phyloP scores from a whole-genome alignment of 306 rosid genomes.

The Ormosia semicastrata region DNA sequence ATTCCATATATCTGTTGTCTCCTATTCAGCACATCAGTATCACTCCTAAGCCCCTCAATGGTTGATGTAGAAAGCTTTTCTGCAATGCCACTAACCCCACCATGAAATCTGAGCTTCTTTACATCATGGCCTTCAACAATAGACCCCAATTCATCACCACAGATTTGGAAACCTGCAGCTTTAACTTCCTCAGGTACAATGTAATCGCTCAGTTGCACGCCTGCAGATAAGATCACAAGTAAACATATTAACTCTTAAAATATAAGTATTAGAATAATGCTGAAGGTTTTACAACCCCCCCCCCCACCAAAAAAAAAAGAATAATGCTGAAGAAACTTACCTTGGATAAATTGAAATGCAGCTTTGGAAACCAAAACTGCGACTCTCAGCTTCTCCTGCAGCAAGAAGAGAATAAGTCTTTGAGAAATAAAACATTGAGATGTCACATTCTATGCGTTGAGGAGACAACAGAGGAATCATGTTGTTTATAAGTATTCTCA shows the following conservation, averaged over 20 bases:
- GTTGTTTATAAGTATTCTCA: not conserved
- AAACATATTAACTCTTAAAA: slow-evolving; percentile 9
- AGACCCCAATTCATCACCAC: slow-evolving; percentile 86
- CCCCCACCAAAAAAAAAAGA: not conserved
- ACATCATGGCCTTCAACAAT: slow-evolving; percentile 82
- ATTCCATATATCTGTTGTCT: slow-evolving; percentile 71
- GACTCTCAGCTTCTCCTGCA: slow-evolving; percentile 77
- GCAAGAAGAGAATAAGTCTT: slow-evolving; percentile 10
- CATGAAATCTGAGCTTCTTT: slow-evolving; percentile 75
- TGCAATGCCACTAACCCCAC: slow-evolving; percentile 69
- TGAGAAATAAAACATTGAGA: slow-evolving; percentile 3
- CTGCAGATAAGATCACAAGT: slow-evolving; percentile 42
- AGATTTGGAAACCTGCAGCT: slow-evolving; percentile 79
- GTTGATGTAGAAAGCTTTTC: slow-evolving; percentile 67
- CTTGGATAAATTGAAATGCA: slow-evolving; percentile 77
- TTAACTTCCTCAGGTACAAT: slow-evolving; percentile 66
- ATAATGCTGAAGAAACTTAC: slow-evolving; percentile 38
- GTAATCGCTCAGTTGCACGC: slow-evolving; percentile 62
- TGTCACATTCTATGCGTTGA: not conserved
- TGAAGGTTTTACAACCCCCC: not conserved
- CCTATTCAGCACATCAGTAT: slow-evolving; percentile 35
- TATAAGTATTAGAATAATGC: not conserved
- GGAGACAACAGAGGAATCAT: not conserved
- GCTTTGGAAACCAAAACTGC: slow-evolving; percentile 93
- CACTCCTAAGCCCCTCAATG: slow-evolving; percentile 51